These are phyloP conservation scores for Teratosphaeria gauchensis DNA, from an alignment of 2,329 filamentous ascomycete genomes.

Conservation along the genomic window DNA sequence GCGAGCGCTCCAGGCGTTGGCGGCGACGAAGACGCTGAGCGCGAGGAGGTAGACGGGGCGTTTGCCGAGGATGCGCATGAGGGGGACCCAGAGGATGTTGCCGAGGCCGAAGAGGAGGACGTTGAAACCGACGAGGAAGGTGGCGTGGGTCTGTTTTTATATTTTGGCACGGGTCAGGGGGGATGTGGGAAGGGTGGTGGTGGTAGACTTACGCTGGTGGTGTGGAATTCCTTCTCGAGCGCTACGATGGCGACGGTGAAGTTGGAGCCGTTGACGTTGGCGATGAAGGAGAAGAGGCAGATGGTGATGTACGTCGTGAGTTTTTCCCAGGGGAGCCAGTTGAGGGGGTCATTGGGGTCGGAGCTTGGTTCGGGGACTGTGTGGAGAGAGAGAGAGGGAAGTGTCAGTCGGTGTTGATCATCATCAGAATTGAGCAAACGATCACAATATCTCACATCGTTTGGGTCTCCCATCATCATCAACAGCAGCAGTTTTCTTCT, in stretches of 20 bases:
- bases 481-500: neutral
- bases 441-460: neutral
- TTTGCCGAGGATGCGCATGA: conserved; percentile 27
- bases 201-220: conserved; percentile 1
- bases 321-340: conserved; percentile 10
- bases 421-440: no score
- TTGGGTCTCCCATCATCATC: neutral
- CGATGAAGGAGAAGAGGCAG: conserved; percentile 32
- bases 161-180: neutral
- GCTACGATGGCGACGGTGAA: conserved; percentile 29
- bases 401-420: no score
- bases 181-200: neutral
- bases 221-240: conserved; percentile 23
- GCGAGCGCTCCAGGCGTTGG: conserved; percentile 27
- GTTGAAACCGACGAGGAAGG: conserved; percentile 19
- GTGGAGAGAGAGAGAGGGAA: neutral
- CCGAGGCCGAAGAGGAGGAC: conserved; percentile 23
- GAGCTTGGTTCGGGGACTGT: neutral
- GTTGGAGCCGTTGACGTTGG: conserved; percentile 30
- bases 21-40: conserved; percentile 23
- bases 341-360: conserved; percentile 16
- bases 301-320: conserved; percentile 26
- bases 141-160: conserved; percentile 9
- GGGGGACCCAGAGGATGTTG: conserved; percentile 24
- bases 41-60: conserved; percentile 30